These are phyloP conservation scores for Solanum gandarillasii DNA, from an alignment of 257 asterid genomes.

Conservation along the genomic window DNA sequence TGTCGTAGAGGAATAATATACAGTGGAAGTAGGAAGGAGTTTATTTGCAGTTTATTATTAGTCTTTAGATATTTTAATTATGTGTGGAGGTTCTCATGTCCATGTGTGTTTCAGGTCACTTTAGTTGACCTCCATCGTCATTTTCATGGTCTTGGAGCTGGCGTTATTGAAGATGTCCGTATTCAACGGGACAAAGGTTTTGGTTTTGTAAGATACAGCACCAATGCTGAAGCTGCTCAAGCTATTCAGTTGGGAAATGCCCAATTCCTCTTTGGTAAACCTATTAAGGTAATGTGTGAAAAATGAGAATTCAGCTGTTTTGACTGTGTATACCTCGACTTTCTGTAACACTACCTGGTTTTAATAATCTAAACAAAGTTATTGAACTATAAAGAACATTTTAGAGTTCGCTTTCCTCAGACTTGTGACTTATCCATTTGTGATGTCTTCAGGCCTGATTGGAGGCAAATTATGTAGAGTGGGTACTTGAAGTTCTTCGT, in stretches of 20 bases:
- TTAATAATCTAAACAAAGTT: not conserved
- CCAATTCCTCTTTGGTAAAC: slow-evolving; percentile 45
- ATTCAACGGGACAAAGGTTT: slow-evolving; percentile 84
- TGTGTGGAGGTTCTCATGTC: not conserved
- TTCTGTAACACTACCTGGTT: not conserved
- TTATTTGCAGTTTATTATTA: not conserved
- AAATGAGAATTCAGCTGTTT: not conserved
- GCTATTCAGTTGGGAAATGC: slow-evolving; percentile 84
- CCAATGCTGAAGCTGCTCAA: slow-evolving; percentile 77
- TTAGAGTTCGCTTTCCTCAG: not conserved
- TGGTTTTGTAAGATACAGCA: slow-evolving; percentile 77
- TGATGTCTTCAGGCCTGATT: not conserved
- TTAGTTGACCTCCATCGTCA: slow-evolving; percentile 62
- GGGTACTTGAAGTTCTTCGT: not conserved
- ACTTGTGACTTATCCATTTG: not conserved
- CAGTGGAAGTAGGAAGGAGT: not conserved
- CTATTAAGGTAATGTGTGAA: slow-evolving; percentile 37
- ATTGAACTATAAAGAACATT: not conserved
- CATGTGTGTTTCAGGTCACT: slow-evolving; percentile 38
- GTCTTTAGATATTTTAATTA: not conserved
- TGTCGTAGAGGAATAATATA: not conserved
- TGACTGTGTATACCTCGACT: not conserved
- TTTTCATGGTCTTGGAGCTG: slow-evolving; percentile 65
- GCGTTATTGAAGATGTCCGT: slow-evolving; percentile 77
- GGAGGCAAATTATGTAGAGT: not conserved